Conservation (phyloP, 768 basidiomycete species). For the Baorangia bicolor region DNA sequence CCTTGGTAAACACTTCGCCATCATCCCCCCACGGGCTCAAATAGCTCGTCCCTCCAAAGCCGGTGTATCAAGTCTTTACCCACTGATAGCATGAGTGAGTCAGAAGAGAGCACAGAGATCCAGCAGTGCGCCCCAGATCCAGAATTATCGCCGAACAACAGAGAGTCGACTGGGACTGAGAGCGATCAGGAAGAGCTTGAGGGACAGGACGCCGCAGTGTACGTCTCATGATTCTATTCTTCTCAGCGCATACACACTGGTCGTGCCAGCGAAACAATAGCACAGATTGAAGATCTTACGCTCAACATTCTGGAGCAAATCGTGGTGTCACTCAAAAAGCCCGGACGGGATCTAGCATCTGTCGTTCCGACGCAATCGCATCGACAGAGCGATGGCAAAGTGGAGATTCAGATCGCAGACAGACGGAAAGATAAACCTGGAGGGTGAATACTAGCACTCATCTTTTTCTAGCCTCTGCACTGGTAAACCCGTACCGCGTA, state of each 20-base stretch:
- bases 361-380: background rate
- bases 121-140: background rate
- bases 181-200: constrained; percentile 14
- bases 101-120: background rate
- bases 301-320: constrained; percentile 36
- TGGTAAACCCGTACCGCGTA: background rate
- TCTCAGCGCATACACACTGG: constrained; percentile 1
- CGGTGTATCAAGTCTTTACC: background rate
- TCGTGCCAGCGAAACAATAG: constrained; percentile 22
- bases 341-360: background rate
- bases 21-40: background rate
- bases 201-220: constrained; percentile 1
- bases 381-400: constrained; percentile 15
- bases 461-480: constrained; percentile 2
- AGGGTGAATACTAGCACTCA: constrained; percentile 24
- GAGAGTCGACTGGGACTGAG: constrained; percentile 1
- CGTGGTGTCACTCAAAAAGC: constrained; percentile 12
- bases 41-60: background rate
- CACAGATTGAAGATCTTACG: constrained; percentile 30
- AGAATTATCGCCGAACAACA: background rate
- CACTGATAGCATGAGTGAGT: background rate
- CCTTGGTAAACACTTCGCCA: background rate
- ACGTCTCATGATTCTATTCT: background rate
- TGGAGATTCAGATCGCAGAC: constrained; percentile 37
- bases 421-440: constrained; percentile 32